Evolutionary conservation across 331 rosid species (phyloP).

Genomic region (Malus hybrid): DNA sequence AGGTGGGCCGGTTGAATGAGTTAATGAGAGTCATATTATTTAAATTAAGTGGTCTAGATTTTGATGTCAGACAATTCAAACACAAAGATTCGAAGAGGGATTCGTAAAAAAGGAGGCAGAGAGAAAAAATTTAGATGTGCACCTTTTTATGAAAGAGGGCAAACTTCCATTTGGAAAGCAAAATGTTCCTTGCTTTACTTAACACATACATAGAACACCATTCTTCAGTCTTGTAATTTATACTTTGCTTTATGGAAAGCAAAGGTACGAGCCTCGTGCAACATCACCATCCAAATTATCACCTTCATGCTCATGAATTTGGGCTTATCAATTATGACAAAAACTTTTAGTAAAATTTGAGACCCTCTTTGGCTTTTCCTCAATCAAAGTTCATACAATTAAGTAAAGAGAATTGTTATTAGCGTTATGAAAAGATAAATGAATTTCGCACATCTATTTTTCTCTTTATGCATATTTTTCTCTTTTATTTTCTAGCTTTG

Average conservation of each 20-base stretch:
- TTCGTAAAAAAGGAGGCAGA: neutral
- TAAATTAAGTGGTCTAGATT: fast-evolving
- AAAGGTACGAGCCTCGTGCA: neutral
- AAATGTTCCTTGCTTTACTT: slow-evolving; percentile 58
- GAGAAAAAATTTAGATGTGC: slow-evolving; percentile 1
- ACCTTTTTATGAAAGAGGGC: slow-evolving; percentile 7
- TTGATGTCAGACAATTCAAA: too few relatives aligned
- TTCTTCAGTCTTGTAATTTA: neutral
- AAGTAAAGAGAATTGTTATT: too few relatives aligned
- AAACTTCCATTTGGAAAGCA: slow-evolving; percentile 14
- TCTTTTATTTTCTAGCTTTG: too few relatives aligned
- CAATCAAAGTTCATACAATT: too few relatives aligned
- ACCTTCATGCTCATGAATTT: neutral
- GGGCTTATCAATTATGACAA: neutral
- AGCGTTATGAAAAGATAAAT: too few relatives aligned
- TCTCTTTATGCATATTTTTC: too few relatives aligned
- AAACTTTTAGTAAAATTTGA: neutral
- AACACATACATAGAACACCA: slow-evolving; percentile 1
- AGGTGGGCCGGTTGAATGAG: too few relatives aligned
- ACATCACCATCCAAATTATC: neutral
- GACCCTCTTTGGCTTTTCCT: neutral
- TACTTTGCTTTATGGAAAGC: neutral
- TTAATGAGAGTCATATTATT: fast-evolving
- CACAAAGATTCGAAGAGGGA: too few relatives aligned
- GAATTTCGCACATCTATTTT: too few relatives aligned